Base-by-base conservation (phyloP, 139 green algal species). In the Tetraselmis chui region DNA sequence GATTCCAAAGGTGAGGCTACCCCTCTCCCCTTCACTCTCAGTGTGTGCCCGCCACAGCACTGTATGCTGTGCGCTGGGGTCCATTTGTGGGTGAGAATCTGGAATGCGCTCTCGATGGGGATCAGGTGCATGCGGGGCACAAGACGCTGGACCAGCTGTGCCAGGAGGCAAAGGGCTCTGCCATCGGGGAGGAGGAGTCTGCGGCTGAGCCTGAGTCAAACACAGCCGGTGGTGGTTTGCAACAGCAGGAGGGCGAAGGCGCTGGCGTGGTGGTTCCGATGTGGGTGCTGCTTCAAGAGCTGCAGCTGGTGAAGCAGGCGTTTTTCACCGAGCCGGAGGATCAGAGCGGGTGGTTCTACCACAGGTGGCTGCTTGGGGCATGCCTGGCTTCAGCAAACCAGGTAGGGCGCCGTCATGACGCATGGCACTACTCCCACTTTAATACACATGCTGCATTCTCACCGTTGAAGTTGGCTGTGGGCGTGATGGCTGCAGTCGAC, bases 281-380 rank as follows among this genome's bases (percentile, higher is more conserved):
- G 28, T 32, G 24, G 22, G 76, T 58, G 30, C 22, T 32, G 76
- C n/a, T 27, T 2, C 76, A 59, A 18, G 22, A 80, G 5, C 27
- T 27, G 78, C 45, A 30, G 18, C 59, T 76, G n/a, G 28, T 27
- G 27, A 31, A 29, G 59, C 90, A 95, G 86, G 96, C 96, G 0
- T 96, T 98, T 83, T 98, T 92, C 75, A 99, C 96, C 0, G 96
- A 98, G 84, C 91, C 94, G 18, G 80, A 90, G 11, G 96, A 99
- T 89, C 93, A 98, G 88, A 97, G 91, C 77, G 92, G 88, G 78
- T 99, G 94, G 94, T 88, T 99, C 59, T 99, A 99, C 84, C 94
- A 98, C 82, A 85, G 90, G 59, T 99, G 96, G 96, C 88, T 97
- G 79, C 83, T 98, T 29, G 91, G 89, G 59, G 87, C 89, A 83